These are phyloP conservation scores for Eucalyptus caleyi DNA, from an alignment of 345 rosid genomes.

Conservation along the genomic window DNA sequence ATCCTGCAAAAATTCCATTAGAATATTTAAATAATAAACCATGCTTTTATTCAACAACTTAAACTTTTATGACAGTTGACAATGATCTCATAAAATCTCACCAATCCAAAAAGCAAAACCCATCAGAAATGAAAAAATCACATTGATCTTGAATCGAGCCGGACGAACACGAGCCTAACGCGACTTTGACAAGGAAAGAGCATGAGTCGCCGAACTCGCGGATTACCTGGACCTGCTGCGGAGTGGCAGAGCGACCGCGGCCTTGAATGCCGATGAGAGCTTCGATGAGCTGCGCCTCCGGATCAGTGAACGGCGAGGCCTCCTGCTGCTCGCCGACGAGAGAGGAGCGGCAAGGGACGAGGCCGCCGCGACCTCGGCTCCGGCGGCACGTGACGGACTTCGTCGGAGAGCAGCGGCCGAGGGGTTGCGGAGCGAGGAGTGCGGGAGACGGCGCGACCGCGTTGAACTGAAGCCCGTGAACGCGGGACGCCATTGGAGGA, in stretches of 20 bases:
- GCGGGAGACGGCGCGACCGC: neutral
- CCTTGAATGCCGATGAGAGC: slow-evolving; percentile 96
- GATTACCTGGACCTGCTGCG: slow-evolving; percentile 58
- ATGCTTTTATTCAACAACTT: accelerated
- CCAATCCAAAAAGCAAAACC: neutral
- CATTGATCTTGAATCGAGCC: neutral
- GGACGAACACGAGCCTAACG: neutral
- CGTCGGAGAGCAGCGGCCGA: neutral
- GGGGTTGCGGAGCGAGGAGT: neutral
- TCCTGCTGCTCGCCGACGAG: slow-evolving; percentile 8
- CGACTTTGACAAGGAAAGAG: neutral
- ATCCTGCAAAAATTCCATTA: slow-evolving; percentile 20
- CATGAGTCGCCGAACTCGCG: neutral
- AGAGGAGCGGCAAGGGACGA: slow-evolving; percentile 4
- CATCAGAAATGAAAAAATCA: neutral
- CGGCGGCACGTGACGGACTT: neutral
- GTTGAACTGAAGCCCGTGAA: neutral
- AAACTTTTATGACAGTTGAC: accelerated
- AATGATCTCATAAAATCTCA: accelerated
- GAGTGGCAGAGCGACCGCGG: slow-evolving; percentile 75
- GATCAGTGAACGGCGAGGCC: slow-evolving; percentile 31
- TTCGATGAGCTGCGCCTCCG: slow-evolving; percentile 56
- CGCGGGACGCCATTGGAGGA: neutral
- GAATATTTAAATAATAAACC: too few species aligned
- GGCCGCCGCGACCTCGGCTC: neutral